Base-by-base conservation (phyloP, 129 eudicot genomes). In the Ambrosia artemisiifolia region DNA sequence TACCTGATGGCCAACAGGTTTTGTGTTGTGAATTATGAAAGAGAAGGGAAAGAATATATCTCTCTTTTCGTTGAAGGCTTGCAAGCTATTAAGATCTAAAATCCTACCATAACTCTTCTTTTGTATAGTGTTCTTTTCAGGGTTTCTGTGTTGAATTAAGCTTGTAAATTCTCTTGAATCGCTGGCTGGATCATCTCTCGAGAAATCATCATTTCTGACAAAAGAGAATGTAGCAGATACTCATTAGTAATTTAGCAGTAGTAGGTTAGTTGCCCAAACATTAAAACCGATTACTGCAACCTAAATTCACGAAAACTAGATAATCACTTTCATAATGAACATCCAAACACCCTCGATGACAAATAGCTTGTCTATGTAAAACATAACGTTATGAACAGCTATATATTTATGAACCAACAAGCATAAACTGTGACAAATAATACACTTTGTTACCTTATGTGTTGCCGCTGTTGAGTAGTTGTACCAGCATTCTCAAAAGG, bases 1-100 rank as follows among this genome's bases (percentile, higher is more conserved):
- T 30, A 90, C 98, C 96, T 93, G 95, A 74, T 87, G 98, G 62
- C 98, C 98, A 73, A 93, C 95, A 18, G 98, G 98, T 68, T 87
- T 93, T 34, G 93, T 87, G 83, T 93, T 93, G 71, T 90, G 98
- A 70, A 87, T 85, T 68, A 93, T 75, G 61, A 87, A 85, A 80
- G 96, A 89, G 81, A 93, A 85, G 19, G 84, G 85, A 54, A 83
- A 87, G 77, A 87, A 79, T 72, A 90, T 60, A 63, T 86, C 96
- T 84, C 95, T 88, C 78, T 83, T 93, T 83, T 93, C 96, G 71
- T 85, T 77, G 11, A 93, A 91, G 85, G 49, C 75, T 72, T 80
- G 84, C 81, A 93, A 78, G 70, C 79, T 87, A 81, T 82, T 80
- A 67, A 78, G 66, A 60, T 90, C 96, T 65, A 93, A 63, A 78